Evolutionary conservation across 306 rosid species (phyloP).

Genomic region (Vigna unguiculata): DNA sequence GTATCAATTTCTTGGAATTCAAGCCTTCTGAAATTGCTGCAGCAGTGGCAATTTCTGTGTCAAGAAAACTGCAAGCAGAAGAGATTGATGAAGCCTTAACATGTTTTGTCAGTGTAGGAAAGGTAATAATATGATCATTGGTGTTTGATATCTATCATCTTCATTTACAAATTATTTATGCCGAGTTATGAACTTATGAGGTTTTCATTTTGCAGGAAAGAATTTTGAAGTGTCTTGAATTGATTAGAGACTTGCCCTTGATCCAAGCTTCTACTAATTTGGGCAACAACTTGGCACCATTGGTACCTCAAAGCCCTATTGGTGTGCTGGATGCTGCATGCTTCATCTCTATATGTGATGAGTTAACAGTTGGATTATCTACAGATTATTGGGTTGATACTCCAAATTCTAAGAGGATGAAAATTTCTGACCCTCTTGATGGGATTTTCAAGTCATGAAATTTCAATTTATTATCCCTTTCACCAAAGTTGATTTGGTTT

Average conservation of each 20-base stretch:
- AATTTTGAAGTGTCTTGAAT: conserved; percentile 71
- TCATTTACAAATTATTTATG: not conserved
- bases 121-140: conserved; percentile 58
- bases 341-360: conserved; percentile 67
- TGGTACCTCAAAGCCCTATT: conserved; percentile 64
- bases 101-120: conserved; percentile 50
- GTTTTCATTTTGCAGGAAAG: conserved; percentile 66
- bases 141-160: not conserved
- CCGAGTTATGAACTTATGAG: not conserved
- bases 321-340: conserved; percentile 73
- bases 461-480: conserved; percentile 51
- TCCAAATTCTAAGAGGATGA: conserved; percentile 55
- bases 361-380: conserved; percentile 54
- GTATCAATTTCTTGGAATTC: conserved; percentile 85
- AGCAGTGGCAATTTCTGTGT: conserved; percentile 71
- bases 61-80: conserved; percentile 52
- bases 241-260: conserved; percentile 60
- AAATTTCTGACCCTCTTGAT: conserved; percentile 44
- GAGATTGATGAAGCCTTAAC: conserved; percentile 57
- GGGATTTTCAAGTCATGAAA: conserved; percentile 55
- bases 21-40: conserved; percentile 88
- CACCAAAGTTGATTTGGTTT: conserved; percentile 56
- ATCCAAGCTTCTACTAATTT: conserved; percentile 43
- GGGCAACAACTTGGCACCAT: conserved; percentile 37
- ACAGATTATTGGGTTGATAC: conserved; percentile 54